phyloP scores from a whole-genome alignment of 805 yeast species.

The Wickerhamiella shivajii region DNA sequence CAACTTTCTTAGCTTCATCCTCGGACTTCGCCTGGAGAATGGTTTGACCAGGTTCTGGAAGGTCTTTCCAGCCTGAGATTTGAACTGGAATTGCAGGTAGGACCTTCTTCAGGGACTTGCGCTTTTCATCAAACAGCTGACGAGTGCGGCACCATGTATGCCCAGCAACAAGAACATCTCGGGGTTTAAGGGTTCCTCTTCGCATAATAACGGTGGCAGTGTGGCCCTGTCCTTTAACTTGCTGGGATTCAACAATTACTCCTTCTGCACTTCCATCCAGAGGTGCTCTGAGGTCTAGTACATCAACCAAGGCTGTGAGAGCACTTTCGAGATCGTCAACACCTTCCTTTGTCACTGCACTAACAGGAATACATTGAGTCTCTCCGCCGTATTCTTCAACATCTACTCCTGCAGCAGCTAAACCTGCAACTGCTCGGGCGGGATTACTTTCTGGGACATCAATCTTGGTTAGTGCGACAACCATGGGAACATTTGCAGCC shows the following conservation, averaged over 20 bases:
- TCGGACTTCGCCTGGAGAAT: constrained; percentile 66
- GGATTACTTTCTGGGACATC: constrained; percentile 67
- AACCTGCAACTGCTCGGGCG: constrained; percentile 62
- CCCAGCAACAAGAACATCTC: constrained; percentile 73
- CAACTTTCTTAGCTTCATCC: constrained; percentile 58
- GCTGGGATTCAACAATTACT: constrained; percentile 75
- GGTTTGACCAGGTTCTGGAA: constrained; percentile 84
- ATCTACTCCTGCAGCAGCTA: constrained; percentile 63
- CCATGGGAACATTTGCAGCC: constrained; percentile 62
- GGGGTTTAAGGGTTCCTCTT: constrained; percentile 59
- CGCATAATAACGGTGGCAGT: constrained; percentile 74
- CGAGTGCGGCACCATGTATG: constrained; percentile 72
- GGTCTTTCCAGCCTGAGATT: constrained; percentile 83
- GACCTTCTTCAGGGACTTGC: constrained; percentile 47
- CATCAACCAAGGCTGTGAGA: constrained; percentile 67
- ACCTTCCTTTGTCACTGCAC: constrained; percentile 80
- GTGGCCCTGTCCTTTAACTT: constrained; percentile 69
- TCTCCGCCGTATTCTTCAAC: constrained; percentile 95
- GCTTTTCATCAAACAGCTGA: constrained; percentile 60
- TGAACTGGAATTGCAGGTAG: constrained; percentile 85
- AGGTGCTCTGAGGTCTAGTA: constrained; percentile 58
- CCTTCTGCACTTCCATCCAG: constrained; percentile 51
- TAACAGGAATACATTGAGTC: constrained; percentile 71
- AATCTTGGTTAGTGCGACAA: constrained; percentile 87
- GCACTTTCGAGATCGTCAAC: constrained; percentile 87